These are phyloP conservation scores for Aspergillus ostianus DNA, from an alignment of 495 filamentous ascomycete genomes.

Conservation along the genomic window DNA sequence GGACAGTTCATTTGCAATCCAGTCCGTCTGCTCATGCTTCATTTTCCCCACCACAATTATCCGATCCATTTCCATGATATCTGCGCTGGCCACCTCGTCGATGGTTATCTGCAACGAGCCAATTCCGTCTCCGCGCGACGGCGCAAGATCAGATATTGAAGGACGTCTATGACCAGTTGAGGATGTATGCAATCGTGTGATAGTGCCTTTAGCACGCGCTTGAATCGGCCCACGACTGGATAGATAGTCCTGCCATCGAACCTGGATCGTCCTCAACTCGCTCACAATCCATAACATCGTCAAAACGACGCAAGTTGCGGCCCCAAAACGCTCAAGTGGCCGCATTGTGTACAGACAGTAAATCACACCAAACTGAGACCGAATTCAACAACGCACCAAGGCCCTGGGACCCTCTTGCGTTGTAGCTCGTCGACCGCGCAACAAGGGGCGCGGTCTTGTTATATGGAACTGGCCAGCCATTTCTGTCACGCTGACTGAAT, in stretches of 20 bases:
- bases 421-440: too few species aligned
- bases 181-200: not conserved
- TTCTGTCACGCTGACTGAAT: not conserved
- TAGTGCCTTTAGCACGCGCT: not conserved
- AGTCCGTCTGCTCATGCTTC: slow-evolving; percentile 38
- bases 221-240: not conserved
- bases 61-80: slow-evolving; percentile 21
- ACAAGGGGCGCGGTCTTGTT: not conserved
- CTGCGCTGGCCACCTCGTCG: not conserved
- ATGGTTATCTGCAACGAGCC: not conserved
- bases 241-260: not conserved
- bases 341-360: not conserved
- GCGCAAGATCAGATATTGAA: slow-evolving; percentile 1
- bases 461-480: not conserved
- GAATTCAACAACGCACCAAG: not conserved
- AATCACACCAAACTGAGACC: not conserved
- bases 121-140: not conserved
- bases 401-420: not conserved
- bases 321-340: not conserved
- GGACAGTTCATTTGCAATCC: slow-evolving; percentile 38
- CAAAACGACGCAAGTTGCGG: not conserved
- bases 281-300: slow-evolving; percentile 1
- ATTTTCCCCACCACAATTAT: slow-evolving; percentile 40
- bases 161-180: not conserved
- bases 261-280: not conserved